These are phyloP conservation scores for Ophiocytium majus DNA, from an alignment of 352 stramenopile species.

Conservation along the genomic window DNA sequence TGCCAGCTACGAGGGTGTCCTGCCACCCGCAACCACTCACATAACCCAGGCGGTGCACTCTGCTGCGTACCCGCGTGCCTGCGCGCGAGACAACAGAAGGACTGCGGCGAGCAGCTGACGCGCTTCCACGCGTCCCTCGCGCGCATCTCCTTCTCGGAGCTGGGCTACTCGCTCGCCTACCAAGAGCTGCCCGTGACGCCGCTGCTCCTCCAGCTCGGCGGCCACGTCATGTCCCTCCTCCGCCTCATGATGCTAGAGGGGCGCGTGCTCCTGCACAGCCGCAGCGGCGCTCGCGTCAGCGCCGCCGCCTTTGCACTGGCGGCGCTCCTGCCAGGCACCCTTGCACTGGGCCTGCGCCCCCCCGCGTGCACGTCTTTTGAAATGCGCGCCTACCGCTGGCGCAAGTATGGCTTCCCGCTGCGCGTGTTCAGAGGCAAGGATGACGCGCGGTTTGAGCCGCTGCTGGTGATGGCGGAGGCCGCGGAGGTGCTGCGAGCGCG, in stretches of 20 bases:
- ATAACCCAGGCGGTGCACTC: no score
- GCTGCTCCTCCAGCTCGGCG: slow-evolving; percentile 32
- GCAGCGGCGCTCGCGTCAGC: slow-evolving; percentile 48
- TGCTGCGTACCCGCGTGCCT: no score
- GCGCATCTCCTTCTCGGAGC: slow-evolving; percentile 10
- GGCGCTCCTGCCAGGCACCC: slow-evolving; percentile 34
- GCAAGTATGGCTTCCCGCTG: slow-evolving; percentile 59
- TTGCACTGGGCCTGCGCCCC: slow-evolving; percentile 38
- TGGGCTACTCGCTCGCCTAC: slow-evolving; percentile 19
- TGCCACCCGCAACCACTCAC: no score
- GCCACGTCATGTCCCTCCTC: slow-evolving; percentile 66
- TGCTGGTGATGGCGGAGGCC: slow-evolving; percentile 46
- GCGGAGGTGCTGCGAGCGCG: slow-evolving; percentile 36
- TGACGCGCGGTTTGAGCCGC: slow-evolving; percentile 36
- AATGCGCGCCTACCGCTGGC: slow-evolving; percentile 54
- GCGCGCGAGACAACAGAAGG: not conserved
- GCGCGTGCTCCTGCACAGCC: slow-evolving; percentile 71
- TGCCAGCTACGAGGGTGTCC: no score
- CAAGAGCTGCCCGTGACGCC: slow-evolving; percentile 39
- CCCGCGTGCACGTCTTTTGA: slow-evolving; percentile 43
- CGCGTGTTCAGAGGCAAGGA: slow-evolving; percentile 36
- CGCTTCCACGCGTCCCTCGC: not conserved
- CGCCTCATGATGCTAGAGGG: slow-evolving; percentile 71
- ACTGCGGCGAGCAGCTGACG: not conserved
- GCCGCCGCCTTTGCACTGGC: slow-evolving; percentile 39